Conservation (phyloP, 169 alveolate genomes). For the Cystoisospora suis region DNA sequence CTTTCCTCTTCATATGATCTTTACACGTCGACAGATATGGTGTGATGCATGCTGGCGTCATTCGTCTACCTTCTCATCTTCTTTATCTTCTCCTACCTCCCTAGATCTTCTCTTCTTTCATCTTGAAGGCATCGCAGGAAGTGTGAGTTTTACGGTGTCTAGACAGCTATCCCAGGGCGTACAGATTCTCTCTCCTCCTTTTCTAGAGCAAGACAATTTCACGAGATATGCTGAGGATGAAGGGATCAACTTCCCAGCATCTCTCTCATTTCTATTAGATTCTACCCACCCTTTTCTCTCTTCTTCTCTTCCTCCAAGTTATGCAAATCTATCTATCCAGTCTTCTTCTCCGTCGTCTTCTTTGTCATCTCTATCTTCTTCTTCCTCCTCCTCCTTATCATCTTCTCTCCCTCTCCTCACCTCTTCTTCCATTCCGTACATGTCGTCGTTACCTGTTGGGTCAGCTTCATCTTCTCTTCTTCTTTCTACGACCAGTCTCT, state of each 20-base stretch:
- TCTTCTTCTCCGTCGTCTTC: background rate
- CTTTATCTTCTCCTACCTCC: background rate
- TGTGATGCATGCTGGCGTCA: constrained; percentile 35
- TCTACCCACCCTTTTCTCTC: background rate
- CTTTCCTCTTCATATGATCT: constrained; percentile 29
- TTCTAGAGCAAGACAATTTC: background rate
- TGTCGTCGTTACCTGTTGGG: background rate
- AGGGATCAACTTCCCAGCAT: background rate
- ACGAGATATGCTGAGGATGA: background rate
- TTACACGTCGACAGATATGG: constrained; percentile 52
- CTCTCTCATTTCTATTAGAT: background rate
- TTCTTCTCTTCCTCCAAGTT: background rate
- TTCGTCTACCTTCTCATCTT: background rate
- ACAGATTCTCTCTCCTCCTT: constrained; percentile 28
- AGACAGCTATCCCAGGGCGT: constrained; percentile 57
- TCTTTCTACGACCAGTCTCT: no score
- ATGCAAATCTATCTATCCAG: no score
- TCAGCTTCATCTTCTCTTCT: background rate
- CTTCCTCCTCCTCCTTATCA: background rate
- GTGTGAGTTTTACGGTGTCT: constrained; percentile 38
- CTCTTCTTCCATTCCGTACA: background rate
- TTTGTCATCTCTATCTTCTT: background rate
- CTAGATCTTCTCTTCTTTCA: constrained; percentile 38
- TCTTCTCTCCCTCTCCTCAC: background rate
- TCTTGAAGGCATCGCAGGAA: constrained; percentile 50